phyloP scores from a whole-genome alignment of 2,329 filamentous ascomycete species.

The Annulohypoxylon truncatum region DNA sequence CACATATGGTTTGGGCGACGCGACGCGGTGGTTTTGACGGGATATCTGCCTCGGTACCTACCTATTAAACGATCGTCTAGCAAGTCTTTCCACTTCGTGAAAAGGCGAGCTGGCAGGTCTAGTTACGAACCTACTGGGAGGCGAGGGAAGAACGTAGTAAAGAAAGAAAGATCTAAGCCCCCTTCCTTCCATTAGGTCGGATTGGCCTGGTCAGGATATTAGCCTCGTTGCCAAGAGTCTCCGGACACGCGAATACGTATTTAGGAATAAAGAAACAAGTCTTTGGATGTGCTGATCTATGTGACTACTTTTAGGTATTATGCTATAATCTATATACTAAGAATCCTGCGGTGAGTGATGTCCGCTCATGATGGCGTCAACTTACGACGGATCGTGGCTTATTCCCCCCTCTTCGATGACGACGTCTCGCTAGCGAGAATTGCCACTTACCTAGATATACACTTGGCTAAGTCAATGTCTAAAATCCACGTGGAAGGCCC shows the following conservation, averaged over 20 bases:
- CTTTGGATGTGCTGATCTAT: not conserved
- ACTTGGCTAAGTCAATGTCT: not conserved
- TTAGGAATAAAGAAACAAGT: constrained; percentile 10
- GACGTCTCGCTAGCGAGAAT: not conserved
- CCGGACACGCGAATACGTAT: constrained; percentile 23
- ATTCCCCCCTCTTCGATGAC: not conserved
- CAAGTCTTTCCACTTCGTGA: constrained; percentile 9
- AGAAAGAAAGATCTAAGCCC: not conserved
- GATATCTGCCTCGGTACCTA: not conserved
- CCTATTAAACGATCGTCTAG: constrained; percentile 3
- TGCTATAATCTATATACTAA: not conserved
- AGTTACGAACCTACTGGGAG: too few species aligned
- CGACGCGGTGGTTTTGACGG: constrained; percentile 7
- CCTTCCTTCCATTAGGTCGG: not conserved
- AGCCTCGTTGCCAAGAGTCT: not conserved
- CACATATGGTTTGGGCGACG: not conserved
- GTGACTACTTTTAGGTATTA: not conserved
- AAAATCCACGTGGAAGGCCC: constrained; percentile 5
- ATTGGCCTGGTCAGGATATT: not conserved
- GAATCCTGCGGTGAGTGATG: not conserved
- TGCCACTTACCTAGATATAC: not conserved
- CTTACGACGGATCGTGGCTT: not conserved
- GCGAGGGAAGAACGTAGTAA: not conserved
- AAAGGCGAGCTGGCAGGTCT: not conserved
- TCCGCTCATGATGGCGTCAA: not conserved